Evolutionary conservation across 1,139 yeast genomes (phyloP).

Genomic region (Arxiozyma slooffiae): DNA sequence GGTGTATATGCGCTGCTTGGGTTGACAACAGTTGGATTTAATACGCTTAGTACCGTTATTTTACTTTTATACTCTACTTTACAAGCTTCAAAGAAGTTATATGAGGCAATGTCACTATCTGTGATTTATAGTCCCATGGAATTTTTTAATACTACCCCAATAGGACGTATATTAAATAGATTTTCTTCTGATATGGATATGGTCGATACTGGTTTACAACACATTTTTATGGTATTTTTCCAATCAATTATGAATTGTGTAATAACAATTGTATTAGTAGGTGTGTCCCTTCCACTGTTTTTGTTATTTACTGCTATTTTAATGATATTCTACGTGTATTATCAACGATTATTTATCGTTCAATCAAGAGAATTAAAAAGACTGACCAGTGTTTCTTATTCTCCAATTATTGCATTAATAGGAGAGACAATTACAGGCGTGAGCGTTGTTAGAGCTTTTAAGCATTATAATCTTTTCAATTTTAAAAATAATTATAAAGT

Average conservation of each 20-base stretch:
- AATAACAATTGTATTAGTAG: slow-evolving; percentile 43
- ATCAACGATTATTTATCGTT: slow-evolving; percentile 44
- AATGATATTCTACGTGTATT: slow-evolving; percentile 41
- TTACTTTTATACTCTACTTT: slow-evolving; percentile 58
- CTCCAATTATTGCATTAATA: slow-evolving; percentile 56
- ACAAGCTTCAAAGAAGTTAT: slow-evolving; percentile 52
- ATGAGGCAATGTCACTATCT: slow-evolving; percentile 51
- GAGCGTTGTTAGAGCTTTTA: slow-evolving; percentile 49
- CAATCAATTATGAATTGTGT: slow-evolving; percentile 36
- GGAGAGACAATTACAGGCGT: slow-evolving; percentile 55
- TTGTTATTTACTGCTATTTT: slow-evolving; percentile 36
- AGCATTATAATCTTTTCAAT: slow-evolving; percentile 44
- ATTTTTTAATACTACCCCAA: slow-evolving; percentile 70
- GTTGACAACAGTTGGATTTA: slow-evolving; percentile 41
- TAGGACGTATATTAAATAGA: slow-evolving; percentile 61
- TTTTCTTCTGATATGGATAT: slow-evolving; percentile 64
- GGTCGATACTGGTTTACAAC: slow-evolving; percentile 47
- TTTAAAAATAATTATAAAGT: slow-evolving; percentile 49
- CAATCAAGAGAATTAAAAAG: slow-evolving; percentile 51
- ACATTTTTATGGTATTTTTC: slow-evolving; percentile 39
- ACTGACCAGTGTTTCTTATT: slow-evolving; percentile 40
- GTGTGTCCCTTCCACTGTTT: slow-evolving; percentile 43
- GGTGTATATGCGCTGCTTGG: slow-evolving; percentile 52
- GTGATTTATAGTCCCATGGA: slow-evolving; percentile 66
- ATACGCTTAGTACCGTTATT: slow-evolving; percentile 43